These are phyloP conservation scores for Russula sp. DNA, from an alignment of 768 basidiomycete genomes.

Conservation along the genomic window DNA sequence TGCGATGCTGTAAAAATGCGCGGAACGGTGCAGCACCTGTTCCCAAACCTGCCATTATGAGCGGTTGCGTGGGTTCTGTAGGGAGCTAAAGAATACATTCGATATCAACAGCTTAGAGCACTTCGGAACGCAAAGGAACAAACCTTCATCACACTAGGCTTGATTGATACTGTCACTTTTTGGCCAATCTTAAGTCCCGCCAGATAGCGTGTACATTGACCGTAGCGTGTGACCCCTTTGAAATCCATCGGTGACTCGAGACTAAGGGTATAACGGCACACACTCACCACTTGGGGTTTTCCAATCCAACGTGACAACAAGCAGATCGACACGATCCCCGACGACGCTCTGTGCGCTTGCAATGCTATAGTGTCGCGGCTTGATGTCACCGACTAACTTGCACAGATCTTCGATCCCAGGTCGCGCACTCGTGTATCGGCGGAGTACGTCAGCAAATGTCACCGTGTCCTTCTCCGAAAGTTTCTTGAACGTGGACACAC, in stretches of 20 bases:
- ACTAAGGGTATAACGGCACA: conserved; percentile 8
- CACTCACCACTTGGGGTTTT: conserved; percentile 71
- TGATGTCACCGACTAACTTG: conserved; percentile 89
- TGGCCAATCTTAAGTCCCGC: conserved; percentile 78
- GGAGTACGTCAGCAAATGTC: conserved; percentile 84
- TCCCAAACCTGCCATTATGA: conserved; percentile 98
- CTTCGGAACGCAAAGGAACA: conserved; percentile 28
- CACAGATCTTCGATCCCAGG: conserved; percentile 84
- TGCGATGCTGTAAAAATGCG: conserved; percentile 96
- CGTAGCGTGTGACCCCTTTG: conserved; percentile 71
- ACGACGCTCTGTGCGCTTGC: conserved; percentile 94
- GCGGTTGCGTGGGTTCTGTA: conserved; percentile 75
- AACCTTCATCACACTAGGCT: conserved; percentile 99
- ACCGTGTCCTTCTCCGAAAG: conserved; percentile 92
- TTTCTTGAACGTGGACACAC: conserved; percentile 90
- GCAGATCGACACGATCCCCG: conserved; percentile 88
- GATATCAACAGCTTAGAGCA: conserved; percentile 14
- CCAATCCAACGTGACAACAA: conserved; percentile 98
- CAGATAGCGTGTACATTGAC: conserved; percentile 96
- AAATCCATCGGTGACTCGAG: not conserved
- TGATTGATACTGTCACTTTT: conserved; percentile 95
- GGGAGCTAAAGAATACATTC: conserved; percentile 57
- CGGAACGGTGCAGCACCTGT: conserved; percentile 99
- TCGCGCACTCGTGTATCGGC: conserved; percentile 69
- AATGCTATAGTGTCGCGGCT: conserved; percentile 97